Evolutionary conservation across 345 rosid species (phyloP).

Genomic region (Streptanthus diversifolius): DNA sequence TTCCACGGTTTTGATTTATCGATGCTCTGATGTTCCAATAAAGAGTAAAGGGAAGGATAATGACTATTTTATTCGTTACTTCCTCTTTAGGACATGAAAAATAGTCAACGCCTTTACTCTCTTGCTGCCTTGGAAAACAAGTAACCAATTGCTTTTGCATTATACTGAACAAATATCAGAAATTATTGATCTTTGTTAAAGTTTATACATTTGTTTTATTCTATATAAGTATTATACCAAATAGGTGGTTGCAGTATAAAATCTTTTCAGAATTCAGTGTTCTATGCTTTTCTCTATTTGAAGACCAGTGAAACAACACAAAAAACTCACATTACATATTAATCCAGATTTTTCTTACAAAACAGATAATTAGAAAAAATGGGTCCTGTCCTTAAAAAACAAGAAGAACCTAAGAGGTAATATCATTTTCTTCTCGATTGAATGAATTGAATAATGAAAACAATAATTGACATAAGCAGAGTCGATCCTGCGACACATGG

Average conservation of each 20-base stretch:
- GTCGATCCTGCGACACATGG: conserved; percentile 36
- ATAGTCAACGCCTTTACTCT: conserved; percentile 21
- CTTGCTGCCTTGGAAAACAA: conserved; percentile 16
- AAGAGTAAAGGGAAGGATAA: conserved; percentile 40
- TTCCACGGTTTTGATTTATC: neutral
- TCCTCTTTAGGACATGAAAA: conserved; percentile 25
- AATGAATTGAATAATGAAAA: conserved; percentile 24
- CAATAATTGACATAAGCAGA: conserved; percentile 31
- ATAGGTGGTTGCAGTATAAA: neutral
- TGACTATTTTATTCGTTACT: conserved; percentile 53
- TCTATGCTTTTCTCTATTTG: neutral
- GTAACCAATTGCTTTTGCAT: conserved; percentile 16
- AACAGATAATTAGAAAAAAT: neutral
- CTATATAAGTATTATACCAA: neutral
- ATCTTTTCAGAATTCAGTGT: neutral
- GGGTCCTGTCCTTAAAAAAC: neutral
- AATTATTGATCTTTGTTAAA: neutral
- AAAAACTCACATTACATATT: neutral
- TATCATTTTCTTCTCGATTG: conserved; percentile 29
- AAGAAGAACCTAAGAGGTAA: neutral
- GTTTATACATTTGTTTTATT: neutral
- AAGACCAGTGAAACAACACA: conserved; percentile 6
- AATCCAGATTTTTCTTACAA: neutral
- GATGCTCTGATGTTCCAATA: neutral
- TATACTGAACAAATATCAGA: neutral